phyloP scores from a whole-genome alignment of 2,329 filamentous ascomycete genomes.

The Coleophoma crateriformis region DNA sequence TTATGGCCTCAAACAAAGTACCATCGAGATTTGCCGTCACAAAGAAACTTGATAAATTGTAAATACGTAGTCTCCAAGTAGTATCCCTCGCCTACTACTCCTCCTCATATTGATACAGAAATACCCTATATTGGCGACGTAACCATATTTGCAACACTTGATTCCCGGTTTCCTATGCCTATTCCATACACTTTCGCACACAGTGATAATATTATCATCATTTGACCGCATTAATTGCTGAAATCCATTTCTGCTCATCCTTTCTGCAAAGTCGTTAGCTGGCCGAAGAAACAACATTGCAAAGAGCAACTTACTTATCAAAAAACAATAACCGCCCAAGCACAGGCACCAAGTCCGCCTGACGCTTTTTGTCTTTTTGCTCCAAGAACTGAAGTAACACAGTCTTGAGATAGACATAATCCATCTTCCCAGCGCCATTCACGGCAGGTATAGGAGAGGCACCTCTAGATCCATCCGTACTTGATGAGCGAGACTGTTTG shows the following conservation, averaged over 20 bases:
- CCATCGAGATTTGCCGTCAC: too few species aligned
- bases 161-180: too few species aligned
- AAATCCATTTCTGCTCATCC: conserved; percentile 84
- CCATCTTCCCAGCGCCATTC: conserved; percentile 15
- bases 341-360: conserved; percentile 72
- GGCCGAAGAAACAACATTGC: background rate
- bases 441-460: conserved; percentile 9
- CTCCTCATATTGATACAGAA: too few species aligned
- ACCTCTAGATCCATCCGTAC: conserved; percentile 27
- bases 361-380: conserved; percentile 71
- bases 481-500: conserved; percentile 28
- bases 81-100: too few species aligned
- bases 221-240: conserved; percentile 47
- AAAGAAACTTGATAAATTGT: too few species aligned
- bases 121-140: too few species aligned
- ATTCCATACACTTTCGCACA: too few species aligned
- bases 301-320: conserved; percentile 54
- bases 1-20: too few species aligned
- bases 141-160: too few species aligned
- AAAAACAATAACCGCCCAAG: conserved; percentile 72
- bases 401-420: conserved; percentile 65
- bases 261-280: conserved; percentile 35
- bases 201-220: conserved; percentile 1
- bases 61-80: too few species aligned
- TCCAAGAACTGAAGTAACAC: conserved; percentile 77